A percentile compares a stretch with the other conserved stretches of the same genome.
These are phyloP conservation scores for Chalciporus chontae DNA, from an alignment of 768 basidiomycete species.

Conservation along the genomic window DNA sequence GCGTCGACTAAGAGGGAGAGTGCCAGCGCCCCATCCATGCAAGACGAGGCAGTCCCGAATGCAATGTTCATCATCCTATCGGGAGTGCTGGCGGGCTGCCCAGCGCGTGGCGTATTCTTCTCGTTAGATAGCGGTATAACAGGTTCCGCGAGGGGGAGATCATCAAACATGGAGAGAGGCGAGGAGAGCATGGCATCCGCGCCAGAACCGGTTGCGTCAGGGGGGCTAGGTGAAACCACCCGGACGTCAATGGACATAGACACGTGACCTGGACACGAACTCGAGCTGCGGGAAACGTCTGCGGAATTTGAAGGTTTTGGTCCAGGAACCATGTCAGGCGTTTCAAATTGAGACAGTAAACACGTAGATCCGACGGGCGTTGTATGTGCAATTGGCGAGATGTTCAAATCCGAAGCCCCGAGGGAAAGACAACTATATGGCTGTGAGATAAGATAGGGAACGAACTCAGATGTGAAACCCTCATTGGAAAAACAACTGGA, in stretches of 20 bases:
- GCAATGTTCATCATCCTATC: neutral
- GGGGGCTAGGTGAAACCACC: neutral
- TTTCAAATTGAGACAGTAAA: neutral
- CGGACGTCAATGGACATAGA: neutral
- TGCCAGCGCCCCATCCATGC: neutral
- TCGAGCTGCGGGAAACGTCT: neutral
- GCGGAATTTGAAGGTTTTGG: neutral
- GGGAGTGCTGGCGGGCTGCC: neutral
- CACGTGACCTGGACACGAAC: neutral
- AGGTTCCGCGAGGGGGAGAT: slow-evolving; percentile 18
- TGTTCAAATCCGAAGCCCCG: slow-evolving; percentile 13
- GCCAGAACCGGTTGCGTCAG: neutral
- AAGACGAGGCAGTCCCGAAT: neutral
- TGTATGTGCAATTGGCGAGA: slow-evolving; percentile 7
- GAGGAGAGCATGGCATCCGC: slow-evolving; percentile 16
- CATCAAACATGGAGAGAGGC: slow-evolving; percentile 25
- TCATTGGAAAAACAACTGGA: slow-evolving; percentile 14
- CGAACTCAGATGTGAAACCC: slow-evolving; percentile 1
- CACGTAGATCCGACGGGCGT: slow-evolving; percentile 11
- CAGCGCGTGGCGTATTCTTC: slow-evolving; percentile 17
- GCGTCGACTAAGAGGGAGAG: slow-evolving; percentile 1
- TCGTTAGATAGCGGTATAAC: slow-evolving; percentile 20
- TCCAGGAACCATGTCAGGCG: neutral
- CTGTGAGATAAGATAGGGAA: slow-evolving; percentile 12
- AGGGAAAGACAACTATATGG: slow-evolving; percentile 6